Conservation (phyloP, 2,329 filamentous ascomycete species). For the Keithomyces neogunnii region DNA sequence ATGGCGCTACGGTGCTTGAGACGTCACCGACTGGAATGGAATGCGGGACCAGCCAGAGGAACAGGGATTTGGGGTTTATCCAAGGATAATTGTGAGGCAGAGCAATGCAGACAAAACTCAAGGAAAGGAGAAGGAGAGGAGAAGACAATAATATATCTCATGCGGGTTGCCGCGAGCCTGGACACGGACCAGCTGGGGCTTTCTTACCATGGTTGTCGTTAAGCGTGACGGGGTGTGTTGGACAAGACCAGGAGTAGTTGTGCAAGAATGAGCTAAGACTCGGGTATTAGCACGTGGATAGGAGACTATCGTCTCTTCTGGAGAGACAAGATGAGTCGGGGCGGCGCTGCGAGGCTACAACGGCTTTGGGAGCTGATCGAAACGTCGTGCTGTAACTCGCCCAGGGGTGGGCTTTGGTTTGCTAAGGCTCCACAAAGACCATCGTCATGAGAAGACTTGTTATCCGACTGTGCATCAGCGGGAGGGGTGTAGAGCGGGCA, state of each 20-base stretch:
- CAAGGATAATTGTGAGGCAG: constrained; percentile 8
- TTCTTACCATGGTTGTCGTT: constrained; percentile 42
- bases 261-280: constrained; percentile 23
- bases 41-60: constrained; percentile 14
- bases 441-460: constrained; percentile 19
- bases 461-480: constrained; percentile 8
- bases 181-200: constrained; percentile 20
- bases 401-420: constrained; percentile 20
- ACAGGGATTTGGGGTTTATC: constrained; percentile 11
- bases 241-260: constrained; percentile 20
- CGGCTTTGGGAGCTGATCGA: constrained; percentile 7
- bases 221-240: constrained; percentile 28
- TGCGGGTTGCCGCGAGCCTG: constrained; percentile 34
- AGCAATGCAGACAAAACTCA: background rate
- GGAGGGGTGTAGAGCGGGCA: constrained; percentile 6
- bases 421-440: constrained; percentile 26
- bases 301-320: constrained; percentile 25
- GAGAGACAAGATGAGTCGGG: constrained; percentile 23
- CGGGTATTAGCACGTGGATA: constrained; percentile 29
- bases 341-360: constrained; percentile 12
- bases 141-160: constrained; percentile 33
- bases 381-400: constrained; percentile 13
- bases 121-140: constrained; percentile 21
- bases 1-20: background rate
- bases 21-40: constrained; percentile 8